Percentiles rank a stretch among this genome's conserved stretches.
These are phyloP conservation scores for Arthrobotrys megalospora DNA, from an alignment of 2,329 filamentous ascomycete genomes.

Conservation along the genomic window DNA sequence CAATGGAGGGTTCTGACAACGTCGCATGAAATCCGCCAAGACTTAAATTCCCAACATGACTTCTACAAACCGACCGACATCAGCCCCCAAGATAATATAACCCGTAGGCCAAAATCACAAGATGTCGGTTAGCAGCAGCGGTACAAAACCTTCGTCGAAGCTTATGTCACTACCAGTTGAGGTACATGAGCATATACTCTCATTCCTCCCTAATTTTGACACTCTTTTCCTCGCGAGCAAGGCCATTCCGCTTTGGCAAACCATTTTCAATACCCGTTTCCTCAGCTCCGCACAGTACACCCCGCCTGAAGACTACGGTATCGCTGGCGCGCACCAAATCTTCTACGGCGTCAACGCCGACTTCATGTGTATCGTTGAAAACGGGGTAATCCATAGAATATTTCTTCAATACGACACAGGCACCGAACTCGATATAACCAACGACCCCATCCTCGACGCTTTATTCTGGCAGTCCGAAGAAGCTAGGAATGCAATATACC, in stretches of 20 bases:
- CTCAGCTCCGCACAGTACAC: background rate
- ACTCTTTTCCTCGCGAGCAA: conserved; percentile 8
- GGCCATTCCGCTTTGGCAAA: background rate
- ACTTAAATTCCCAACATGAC: background rate
- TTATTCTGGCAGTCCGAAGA: background rate
- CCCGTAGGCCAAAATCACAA: background rate
- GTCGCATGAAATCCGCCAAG: background rate
- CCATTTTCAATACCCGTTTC: background rate
- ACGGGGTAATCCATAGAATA: background rate
- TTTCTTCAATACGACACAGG: background rate
- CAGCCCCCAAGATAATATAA: too few species aligned
- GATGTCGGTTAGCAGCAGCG: background rate
- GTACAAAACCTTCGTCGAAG: background rate
- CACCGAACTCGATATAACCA: background rate
- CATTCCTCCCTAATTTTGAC: conserved; percentile 10
- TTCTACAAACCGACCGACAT: background rate
- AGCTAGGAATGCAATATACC: background rate
- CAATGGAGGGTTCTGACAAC: background rate
- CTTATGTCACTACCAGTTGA: background rate
- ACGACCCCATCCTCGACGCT: conserved; percentile 2
- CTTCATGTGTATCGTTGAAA: background rate
- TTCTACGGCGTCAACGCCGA: background rate
- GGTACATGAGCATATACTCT: background rate
- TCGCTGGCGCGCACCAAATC: background rate
- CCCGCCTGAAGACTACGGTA: background rate